Percentiles rank a stretch among this genome's conserved stretches.
phyloP scores from a whole-genome alignment of 805 yeast genomes.

The Saccharomycopsis guyanensis region DNA sequence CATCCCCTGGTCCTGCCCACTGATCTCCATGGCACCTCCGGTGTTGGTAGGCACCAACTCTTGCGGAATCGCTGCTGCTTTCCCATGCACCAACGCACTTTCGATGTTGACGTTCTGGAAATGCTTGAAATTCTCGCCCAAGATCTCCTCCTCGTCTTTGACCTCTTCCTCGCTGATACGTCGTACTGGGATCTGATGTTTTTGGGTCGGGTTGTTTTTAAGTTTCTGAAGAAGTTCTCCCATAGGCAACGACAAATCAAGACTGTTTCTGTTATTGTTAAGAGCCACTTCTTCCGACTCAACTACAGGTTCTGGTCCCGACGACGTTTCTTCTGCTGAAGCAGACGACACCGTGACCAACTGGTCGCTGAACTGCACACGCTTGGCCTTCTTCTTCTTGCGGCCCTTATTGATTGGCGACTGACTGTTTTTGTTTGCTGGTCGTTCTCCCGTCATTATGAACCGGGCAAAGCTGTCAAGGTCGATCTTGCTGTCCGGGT shows the following conservation, averaged over 20 bases:
- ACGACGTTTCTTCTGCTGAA: conserved; percentile 1
- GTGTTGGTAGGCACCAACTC: conserved; percentile 18
- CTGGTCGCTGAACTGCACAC: conserved; percentile 69
- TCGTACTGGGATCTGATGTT: conserved; percentile 23
- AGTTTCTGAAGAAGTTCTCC: conserved; percentile 53
- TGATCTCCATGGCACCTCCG: conserved; percentile 21
- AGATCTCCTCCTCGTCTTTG: conserved; percentile 64
- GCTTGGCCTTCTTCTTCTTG: conserved; percentile 41
- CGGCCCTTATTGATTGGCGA: conserved; percentile 26
- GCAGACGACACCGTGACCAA: conserved; percentile 36
- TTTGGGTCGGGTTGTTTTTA: conserved; percentile 26
- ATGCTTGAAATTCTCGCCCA: conserved; percentile 66
- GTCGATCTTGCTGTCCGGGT: conserved; percentile 47
- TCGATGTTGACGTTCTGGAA: conserved; percentile 73
- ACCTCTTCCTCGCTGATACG: conserved; percentile 32
- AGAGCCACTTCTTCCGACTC: background rate
- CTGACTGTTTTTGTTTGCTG: conserved; percentile 30
- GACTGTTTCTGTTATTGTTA: conserved; percentile 21
- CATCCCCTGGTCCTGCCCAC: conserved; percentile 29
- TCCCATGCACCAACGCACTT: conserved; percentile 66
- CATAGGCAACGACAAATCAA: conserved; percentile 70
- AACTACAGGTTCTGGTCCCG: too few species aligned
- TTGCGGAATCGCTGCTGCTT: conserved; percentile 46
- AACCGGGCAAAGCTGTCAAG: conserved; percentile 81
- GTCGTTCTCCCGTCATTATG: conserved; percentile 73